Percentiles rank a stretch among this genome's conserved stretches.
Conservation (phyloP, 2,329 filamentous ascomycete species). For the Beauveria australis region DNA sequence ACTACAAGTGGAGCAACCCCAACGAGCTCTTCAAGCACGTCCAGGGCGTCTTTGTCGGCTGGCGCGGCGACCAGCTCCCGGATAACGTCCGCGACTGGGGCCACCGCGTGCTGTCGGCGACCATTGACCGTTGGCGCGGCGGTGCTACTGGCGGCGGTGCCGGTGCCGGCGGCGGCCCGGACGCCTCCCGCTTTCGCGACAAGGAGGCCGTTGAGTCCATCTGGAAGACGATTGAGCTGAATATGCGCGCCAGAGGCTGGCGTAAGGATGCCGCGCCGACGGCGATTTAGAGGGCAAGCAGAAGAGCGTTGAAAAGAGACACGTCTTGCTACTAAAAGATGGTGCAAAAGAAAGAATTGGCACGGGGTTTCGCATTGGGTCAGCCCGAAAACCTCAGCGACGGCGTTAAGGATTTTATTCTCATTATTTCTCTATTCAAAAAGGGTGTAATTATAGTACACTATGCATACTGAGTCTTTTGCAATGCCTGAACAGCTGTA, state of each 20-base stretch:
- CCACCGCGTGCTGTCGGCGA: slow-evolving; percentile 67
- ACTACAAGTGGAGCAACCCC: slow-evolving; percentile 90
- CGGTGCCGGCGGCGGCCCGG: slow-evolving; percentile 26
- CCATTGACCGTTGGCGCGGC: slow-evolving; percentile 74
- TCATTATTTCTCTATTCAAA: not conserved
- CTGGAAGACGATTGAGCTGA: slow-evolving; percentile 80
- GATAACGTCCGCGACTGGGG: slow-evolving; percentile 77
- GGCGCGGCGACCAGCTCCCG: slow-evolving; percentile 75
- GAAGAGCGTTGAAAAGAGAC: too few relatives aligned
- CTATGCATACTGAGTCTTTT: not conserved
- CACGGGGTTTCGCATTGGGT: slow-evolving; percentile 6
- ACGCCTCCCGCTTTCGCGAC: slow-evolving; percentile 67
- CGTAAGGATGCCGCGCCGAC: slow-evolving; percentile 59
- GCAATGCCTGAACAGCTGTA: too few relatives aligned
- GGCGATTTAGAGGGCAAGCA: slow-evolving; percentile 30
- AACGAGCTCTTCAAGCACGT: slow-evolving; percentile 85
- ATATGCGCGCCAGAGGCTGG: slow-evolving; percentile 84
- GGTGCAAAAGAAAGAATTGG: not conserved
- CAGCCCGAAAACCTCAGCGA: slow-evolving; percentile 5
- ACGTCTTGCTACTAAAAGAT: not conserved
- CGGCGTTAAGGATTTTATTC: not conserved
- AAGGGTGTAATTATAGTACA: not conserved
- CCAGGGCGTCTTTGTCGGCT: slow-evolving; percentile 82
- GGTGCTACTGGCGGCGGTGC: slow-evolving; percentile 19
- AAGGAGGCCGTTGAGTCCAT: slow-evolving; percentile 87